Evolutionary conservation across 179 eudicot genomes (phyloP), one percentile per base, ranked within the genome.

Genomic region (Spergularia azorica): DNA sequence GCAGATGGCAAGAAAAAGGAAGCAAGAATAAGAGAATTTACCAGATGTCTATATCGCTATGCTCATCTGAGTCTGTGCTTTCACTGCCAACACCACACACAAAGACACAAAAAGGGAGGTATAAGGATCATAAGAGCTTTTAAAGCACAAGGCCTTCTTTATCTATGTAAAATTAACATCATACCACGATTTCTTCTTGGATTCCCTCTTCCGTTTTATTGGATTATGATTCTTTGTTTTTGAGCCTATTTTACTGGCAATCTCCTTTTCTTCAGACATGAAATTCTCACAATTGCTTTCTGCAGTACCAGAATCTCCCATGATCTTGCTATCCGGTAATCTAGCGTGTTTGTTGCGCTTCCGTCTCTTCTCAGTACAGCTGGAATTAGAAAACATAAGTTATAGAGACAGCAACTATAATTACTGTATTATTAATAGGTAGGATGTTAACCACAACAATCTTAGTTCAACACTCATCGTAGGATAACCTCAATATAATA

Each of bases 321-420:
- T 41, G 52, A 18, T 58, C 63, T 50, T 20, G 36, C 12, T 38
- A 5, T 76, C 74, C 77, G 60, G 74, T 77, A 76, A 79, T 66
- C 62, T 67, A 79, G 80, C 65, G 66, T 72, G 69, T 72, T 67
- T 72, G 57, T 70, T 69, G 56, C 70, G 69, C 76, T 70, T 82
- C 77, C 73, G 81, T 58, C 20, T 62, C 18, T 81, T 81, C 16
- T 9, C 11, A 79, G 21, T 26, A 52, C 5, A 41, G 70, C 82
- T 79, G 72, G 57, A 54, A 73, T 52, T 63, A 26, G 56, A 6
- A 11, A 72, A 46, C 41, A 76, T 38, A 61, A 67, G 52, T 52
- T 43, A 43, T 7, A 43, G 48, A 26, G 32, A 26, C 32, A 26
- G 32, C 32, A 26, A 26, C 32, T 1, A 26, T 26, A 26, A 26